Conservation (phyloP, 192 early-diverging fungal species). For the Anaeromyces robustus region DNA sequence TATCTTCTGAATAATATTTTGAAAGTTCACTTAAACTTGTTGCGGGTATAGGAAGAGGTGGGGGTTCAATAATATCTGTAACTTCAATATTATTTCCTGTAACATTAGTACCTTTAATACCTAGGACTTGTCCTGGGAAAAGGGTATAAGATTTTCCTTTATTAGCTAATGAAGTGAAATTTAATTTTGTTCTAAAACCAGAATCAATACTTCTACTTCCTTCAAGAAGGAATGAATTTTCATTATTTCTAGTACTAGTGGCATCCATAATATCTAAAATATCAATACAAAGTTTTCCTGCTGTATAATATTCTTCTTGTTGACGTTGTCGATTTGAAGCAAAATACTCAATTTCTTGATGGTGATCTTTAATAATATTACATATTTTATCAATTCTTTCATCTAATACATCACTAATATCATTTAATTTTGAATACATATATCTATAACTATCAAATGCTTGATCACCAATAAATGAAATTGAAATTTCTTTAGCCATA, state of each 20-base stretch:
- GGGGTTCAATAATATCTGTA: conserved; percentile 13
- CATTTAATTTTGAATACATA: not conserved
- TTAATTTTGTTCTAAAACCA: not conserved
- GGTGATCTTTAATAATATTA: not conserved
- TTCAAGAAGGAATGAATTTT: not conserved
- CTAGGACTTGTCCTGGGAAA: conserved; percentile 84
- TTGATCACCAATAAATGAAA: not conserved
- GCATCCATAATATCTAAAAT: not conserved
- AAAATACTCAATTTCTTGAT: not conserved
- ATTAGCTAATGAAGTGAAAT: not conserved
- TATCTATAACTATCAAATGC: not conserved
- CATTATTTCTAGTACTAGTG: not conserved
- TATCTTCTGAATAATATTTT: conserved; percentile 21
- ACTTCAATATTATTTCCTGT: conserved; percentile 12
- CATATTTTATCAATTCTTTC: not conserved
- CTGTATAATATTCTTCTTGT: not conserved
- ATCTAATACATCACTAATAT: not conserved
- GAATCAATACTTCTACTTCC: not conserved
- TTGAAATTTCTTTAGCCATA: not conserved
- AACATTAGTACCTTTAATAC: conserved; percentile 46
- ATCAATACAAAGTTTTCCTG: not conserved
- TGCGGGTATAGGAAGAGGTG: conserved; percentile 30
- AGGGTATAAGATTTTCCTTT: not conserved
- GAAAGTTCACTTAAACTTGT: conserved; percentile 18
- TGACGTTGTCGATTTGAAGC: not conserved